phyloP scores from a whole-genome alignment of 495 filamentous ascomycete genomes.

The Hypoxylon subgilvum region DNA sequence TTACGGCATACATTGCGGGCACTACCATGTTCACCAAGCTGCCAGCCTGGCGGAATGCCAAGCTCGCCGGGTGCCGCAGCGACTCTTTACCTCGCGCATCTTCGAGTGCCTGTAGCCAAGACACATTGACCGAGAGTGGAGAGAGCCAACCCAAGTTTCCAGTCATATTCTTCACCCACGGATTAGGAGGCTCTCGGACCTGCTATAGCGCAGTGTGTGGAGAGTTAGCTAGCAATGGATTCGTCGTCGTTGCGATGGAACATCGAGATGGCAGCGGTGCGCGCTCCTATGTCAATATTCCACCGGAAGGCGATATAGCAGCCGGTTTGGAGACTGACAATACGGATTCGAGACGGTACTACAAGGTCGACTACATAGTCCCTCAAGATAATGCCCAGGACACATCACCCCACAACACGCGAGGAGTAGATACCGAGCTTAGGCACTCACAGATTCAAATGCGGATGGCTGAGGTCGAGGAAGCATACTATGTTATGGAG shows the following conservation, averaged over 20 bases:
- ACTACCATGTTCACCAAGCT: conserved; percentile 64
- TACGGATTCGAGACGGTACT: conserved; percentile 28
- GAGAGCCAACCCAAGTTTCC: conserved; percentile 56
- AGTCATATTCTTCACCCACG: conserved; percentile 73
- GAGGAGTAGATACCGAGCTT: conserved; percentile 45
- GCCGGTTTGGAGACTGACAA: conserved; percentile 7
- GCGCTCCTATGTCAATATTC: conserved; percentile 60
- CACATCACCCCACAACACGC: conserved; percentile 44
- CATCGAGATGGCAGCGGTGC: conserved; percentile 71
- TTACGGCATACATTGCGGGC: conserved; percentile 52
- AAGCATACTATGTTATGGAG: conserved; percentile 60
- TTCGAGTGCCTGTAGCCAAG: conserved; percentile 55
- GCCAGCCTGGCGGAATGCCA: conserved; percentile 61
- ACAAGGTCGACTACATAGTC: conserved; percentile 54
- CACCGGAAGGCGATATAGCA: conserved; percentile 12
- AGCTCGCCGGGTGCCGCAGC: conserved; percentile 36
- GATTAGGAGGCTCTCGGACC: conserved; percentile 67
- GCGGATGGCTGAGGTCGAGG: conserved; percentile 65
- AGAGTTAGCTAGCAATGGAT: conserved; percentile 67
- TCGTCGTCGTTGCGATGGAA: conserved; percentile 72
- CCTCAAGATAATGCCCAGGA: conserved; percentile 50
- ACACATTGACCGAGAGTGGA: conserved; percentile 15
- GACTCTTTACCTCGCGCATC: conserved; percentile 49
- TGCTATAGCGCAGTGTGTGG: conserved; percentile 67
- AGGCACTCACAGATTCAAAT: conserved; percentile 67